Conservation (phyloP, 2,329 filamentous ascomycete genomes). For the Hirsutella thompsonii region DNA sequence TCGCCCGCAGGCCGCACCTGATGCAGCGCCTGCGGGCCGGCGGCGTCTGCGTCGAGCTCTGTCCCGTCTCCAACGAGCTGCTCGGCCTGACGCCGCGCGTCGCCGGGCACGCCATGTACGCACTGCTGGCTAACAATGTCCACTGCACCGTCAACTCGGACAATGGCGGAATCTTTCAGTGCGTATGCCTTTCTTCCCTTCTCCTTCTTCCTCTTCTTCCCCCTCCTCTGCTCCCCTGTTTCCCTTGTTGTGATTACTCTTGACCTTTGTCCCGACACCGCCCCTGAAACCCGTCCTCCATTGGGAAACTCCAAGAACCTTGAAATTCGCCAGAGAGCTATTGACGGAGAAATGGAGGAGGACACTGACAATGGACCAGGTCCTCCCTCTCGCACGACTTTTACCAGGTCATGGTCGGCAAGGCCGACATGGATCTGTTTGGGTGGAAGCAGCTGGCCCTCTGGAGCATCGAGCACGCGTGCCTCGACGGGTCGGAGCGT, state of each 20-base stretch:
- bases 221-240: neutral
- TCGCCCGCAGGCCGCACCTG: constrained; percentile 53
- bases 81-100: constrained; percentile 54
- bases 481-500: constrained; percentile 31
- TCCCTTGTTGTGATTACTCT: too few relatives aligned
- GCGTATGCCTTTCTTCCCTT: constrained; percentile 3
- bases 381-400: constrained; percentile 65
- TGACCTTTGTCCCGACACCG: too few relatives aligned
- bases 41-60: constrained; percentile 61
- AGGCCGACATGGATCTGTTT: constrained; percentile 50
- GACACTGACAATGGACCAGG: constrained; percentile 21
- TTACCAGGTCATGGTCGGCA: constrained; percentile 62
- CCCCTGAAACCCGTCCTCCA: too few relatives aligned
- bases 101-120: constrained; percentile 54
- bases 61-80: constrained; percentile 67
- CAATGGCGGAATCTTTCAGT: constrained; percentile 63
- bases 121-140: constrained; percentile 56
- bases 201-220: neutral
- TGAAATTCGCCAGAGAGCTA: neutral
- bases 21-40: constrained; percentile 50
- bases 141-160: constrained; percentile 65
- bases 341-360: neutral
- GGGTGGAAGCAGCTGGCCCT: constrained; percentile 57
- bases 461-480: constrained; percentile 52
- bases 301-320: too few relatives aligned